Conservation (phyloP, 2,329 filamentous ascomycete genomes). For the Emmonsia crescens region DNA sequence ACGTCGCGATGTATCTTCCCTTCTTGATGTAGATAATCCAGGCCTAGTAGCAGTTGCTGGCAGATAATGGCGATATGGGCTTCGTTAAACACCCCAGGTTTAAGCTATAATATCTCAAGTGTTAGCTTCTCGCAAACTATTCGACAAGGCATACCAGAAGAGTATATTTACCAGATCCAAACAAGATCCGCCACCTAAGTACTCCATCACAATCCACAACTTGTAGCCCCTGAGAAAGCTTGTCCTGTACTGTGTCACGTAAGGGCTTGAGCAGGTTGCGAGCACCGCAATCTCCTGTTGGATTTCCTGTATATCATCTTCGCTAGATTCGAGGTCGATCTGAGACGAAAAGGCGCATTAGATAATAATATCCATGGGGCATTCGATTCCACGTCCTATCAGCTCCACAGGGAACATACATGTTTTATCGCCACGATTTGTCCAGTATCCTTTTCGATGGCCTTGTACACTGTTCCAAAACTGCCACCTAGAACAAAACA, state of each 20-base stretch:
- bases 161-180: conserved; percentile 63
- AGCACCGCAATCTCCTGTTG: conserved; percentile 94
- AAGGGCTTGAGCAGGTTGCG: conserved; percentile 86
- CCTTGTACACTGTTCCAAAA: conserved; percentile 95
- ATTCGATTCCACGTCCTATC: background rate
- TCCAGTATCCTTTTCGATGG: conserved; percentile 79
- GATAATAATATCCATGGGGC: background rate
- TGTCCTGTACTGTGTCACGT: conserved; percentile 90
- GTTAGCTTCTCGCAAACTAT: conserved; percentile 3
- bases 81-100: conserved; percentile 81
- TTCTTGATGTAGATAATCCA: conserved; percentile 87
- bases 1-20: conserved; percentile 96
- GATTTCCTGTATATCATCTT: conserved; percentile 96
- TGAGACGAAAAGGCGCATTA: conserved; percentile 30
- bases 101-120: conserved; percentile 48
- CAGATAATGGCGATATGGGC: conserved; percentile 88
- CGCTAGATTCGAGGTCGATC: conserved; percentile 98
- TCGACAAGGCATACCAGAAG: conserved; percentile 8
- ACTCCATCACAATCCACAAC: conserved; percentile 99
- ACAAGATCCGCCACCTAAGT: conserved; percentile 86
- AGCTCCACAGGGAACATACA: conserved; percentile 43
- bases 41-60: conserved; percentile 74
- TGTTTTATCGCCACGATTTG: conserved; percentile 96
- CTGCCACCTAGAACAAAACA: conserved; percentile 57
- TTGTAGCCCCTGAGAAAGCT: conserved; percentile 95